phyloP scores from a whole-genome alignment of 2,329 filamentous ascomycete genomes.

The Coniosporium tulheliwenetii region DNA sequence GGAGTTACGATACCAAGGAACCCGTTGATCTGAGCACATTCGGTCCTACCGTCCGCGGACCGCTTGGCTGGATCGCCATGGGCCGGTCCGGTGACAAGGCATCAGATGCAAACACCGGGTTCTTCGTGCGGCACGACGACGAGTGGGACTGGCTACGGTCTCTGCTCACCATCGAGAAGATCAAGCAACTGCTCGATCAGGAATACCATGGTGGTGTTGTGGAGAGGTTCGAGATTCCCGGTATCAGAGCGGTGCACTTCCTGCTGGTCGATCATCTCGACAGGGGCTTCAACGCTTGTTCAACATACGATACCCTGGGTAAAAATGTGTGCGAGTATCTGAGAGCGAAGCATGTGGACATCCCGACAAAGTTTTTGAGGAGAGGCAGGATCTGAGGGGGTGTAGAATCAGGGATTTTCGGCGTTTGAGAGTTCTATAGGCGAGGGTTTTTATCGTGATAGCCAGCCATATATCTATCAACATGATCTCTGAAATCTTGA shows the following conservation, averaged over 20 bases:
- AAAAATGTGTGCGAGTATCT: constrained; percentile 32
- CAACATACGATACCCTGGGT: constrained; percentile 28
- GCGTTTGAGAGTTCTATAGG: no score
- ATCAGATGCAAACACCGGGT: constrained; percentile 16
- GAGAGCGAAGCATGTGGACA: constrained; percentile 27
- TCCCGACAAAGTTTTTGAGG: constrained; percentile 27
- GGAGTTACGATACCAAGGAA: constrained; percentile 15
- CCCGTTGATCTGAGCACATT: constrained; percentile 14
- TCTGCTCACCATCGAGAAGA: constrained; percentile 10
- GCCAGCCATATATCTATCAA: no score
- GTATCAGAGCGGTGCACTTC: constrained; percentile 25
- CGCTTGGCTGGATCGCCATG: constrained; percentile 21
- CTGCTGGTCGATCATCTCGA: constrained; percentile 31
- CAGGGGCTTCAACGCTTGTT: constrained; percentile 26
- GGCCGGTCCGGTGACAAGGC: constrained; percentile 18
- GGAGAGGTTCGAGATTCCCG: constrained; percentile 22
- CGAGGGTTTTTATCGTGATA: no score
- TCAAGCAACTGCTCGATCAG: constrained; percentile 13
- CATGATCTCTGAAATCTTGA: no score
- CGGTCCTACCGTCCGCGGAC: constrained; percentile 18
- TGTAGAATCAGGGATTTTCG: no score
- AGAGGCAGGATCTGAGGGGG: constrained; percentile 18
- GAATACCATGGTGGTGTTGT: constrained; percentile 19
- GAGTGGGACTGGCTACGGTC: constrained; percentile 17
- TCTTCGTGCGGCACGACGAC: constrained; percentile 23